Base-by-base conservation (phyloP, 345 rosid genomes). In the Gynandropsis gynandra region DNA sequence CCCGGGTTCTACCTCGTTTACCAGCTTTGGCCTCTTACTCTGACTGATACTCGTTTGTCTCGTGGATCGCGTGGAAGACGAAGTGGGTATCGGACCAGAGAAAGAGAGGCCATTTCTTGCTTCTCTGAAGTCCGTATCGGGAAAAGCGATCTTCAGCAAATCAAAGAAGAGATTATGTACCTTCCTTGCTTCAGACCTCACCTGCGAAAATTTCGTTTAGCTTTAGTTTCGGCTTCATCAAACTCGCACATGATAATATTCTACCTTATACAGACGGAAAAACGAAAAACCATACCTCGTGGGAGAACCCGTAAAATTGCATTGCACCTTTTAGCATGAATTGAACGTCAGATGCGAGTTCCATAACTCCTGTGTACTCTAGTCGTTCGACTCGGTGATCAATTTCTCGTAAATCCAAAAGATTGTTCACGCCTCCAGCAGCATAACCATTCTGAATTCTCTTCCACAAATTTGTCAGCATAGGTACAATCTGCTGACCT, bases 131-230 rank as follows among this genome's bases (percentile, higher is more conserved):
- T 85, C 92, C 16, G 78, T 75, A 65, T 88, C 92, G 1, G 99
- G 89, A 67, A 93, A 93, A 59, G 87, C 80, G 52, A 78, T 85
- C 80, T 81, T 93, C 79, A 93, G 74, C 61, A 88, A 55, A 68
- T 88, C 99, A 34, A 93, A 93, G 76, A 93, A 85, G 58, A 93
- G 85, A 74, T 88, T 90, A 42, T 93, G 99, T 33, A 93, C 99
- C 70, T 93, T 93, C 65, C 78, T 81, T 27, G 94, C 99, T 76
- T 93, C 99, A 49, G 90, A 70, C 62, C 95, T 76, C 54, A 87
- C 96, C 98, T 90, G 92, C 41, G 43, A 21, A 61, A 65, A 2
- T 24, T 21, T 33, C 13, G 1, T 21, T 47, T 38, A 40, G 50
- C 46, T 40, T 41, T 39, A 48, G 52, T 33, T 21, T 50, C 16